phyloP scores from a whole-genome alignment of 2,329 filamentous ascomycete genomes.

The Cladorrhinum sp. region DNA sequence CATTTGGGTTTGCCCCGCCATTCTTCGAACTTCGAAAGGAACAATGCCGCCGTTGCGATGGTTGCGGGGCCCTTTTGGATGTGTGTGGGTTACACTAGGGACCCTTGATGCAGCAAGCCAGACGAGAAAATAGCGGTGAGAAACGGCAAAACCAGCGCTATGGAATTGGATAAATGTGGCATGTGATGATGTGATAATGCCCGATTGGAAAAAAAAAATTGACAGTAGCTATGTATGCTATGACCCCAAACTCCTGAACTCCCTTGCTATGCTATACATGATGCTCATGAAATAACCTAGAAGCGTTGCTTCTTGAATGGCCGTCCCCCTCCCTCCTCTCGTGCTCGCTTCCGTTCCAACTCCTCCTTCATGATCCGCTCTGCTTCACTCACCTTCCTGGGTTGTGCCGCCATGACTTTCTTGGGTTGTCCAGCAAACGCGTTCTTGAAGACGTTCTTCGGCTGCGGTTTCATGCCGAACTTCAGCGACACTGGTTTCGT shows the following conservation, averaged over 20 bases:
- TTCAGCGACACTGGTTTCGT: conserved; percentile 60
- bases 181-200: not conserved
- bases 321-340: conserved; percentile 46
- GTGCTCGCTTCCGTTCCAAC: conserved; percentile 65
- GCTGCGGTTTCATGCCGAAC: conserved; percentile 57
- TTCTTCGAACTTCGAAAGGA: not conserved
- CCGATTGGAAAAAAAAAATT: not conserved
- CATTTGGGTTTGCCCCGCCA: not conserved
- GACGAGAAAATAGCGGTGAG: not conserved
- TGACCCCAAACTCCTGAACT: not conserved
- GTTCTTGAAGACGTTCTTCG: conserved; percentile 85
- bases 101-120: not conserved
- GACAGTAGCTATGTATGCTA: conserved; percentile 4
- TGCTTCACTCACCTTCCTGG: conserved; percentile 83
- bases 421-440: conserved; percentile 59
- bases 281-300: conserved; percentile 19
- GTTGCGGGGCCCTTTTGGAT: not conserved
- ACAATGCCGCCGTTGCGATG: not conserved
- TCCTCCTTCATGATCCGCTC: conserved; percentile 88
- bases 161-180: not conserved
- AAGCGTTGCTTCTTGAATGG: conserved; percentile 53
- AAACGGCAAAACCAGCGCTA: not conserved
- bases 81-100: not conserved
- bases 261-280: not conserved
- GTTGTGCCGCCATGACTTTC: conserved; percentile 59